Base-by-base conservation (phyloP, 768 basidiomycete genomes). In the Fomitopsis pulvina region DNA sequence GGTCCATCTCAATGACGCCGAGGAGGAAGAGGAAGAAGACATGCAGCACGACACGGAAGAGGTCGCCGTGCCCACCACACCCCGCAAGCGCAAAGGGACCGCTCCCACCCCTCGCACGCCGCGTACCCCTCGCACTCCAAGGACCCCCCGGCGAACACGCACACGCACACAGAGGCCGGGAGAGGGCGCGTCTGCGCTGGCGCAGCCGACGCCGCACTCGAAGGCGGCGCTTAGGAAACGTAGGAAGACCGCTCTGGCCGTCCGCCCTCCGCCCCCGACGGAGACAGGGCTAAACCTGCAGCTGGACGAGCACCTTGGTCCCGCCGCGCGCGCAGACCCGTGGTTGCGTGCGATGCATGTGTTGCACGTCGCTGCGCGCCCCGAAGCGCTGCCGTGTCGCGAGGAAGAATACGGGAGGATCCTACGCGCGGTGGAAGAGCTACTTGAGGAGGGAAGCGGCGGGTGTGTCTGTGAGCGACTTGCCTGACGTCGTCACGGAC, bases 351-450 rank as follows among this genome's bases (percentile, higher is more conserved):
- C 91, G 5, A 88, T 95, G 83, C 85, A 92, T 62, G 79, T 91
- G 11, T 65, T 98, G 42, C 96, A 98, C 63, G 96, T 98, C 12
- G 91, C 90, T 1, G 88, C 90, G 45, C 78, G 94, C 95, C 96
- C n/a, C 1, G 91, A 95, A 56, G 75, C 80, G 22, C 68, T 99
- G 34, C 93, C 93, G 3, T 95, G 94, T 67, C 72, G 96, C 41
- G 88, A 92, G 49, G 81, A 82, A 41, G 92, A 97, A 65, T 95
- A 87, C 60, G 76, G 73, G 12, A 75, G 79, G 40, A 85, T 97
- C 21, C 60, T 93, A 58, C 73, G 78, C 21, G 79, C 80, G 34
- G 84, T 97, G 3, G 85, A 87, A 46, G 87, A 92, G 53, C 71
- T 95, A 26, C 71, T n/a, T 99, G 11, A 96, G 52, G 90, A 92